These are phyloP conservation scores for Antrodiella citrinella DNA, from an alignment of 768 basidiomycete genomes.

Conservation along the genomic window DNA sequence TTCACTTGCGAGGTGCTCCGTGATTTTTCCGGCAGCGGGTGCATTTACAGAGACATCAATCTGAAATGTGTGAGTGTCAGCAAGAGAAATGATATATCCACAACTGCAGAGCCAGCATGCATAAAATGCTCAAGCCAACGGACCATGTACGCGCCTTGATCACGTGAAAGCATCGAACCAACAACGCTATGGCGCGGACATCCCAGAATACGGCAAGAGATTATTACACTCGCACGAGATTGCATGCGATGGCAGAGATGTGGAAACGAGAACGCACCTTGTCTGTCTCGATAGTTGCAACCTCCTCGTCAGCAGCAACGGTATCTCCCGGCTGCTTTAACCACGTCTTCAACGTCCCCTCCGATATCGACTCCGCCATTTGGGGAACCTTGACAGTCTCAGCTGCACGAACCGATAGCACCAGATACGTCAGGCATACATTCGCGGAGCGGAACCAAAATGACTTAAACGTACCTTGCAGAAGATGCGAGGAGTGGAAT, in stretches of 20 bases:
- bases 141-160: too few species aligned
- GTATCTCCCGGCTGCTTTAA: slow-evolving; percentile 87
- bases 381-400: slow-evolving; percentile 93
- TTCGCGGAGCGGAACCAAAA: too few species aligned
- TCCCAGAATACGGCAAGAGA: background rate
- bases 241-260: background rate
- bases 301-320: slow-evolving; percentile 89
- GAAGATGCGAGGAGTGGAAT: slow-evolving; percentile 62
- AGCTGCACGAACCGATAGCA: slow-evolving; percentile 32
- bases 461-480: slow-evolving; percentile 59
- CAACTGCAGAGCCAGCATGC: too few species aligned
- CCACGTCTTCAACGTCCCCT: slow-evolving; percentile 95
- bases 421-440: slow-evolving; percentile 7
- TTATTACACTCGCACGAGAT: background rate
- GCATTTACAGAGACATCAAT: slow-evolving; percentile 98
- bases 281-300: slow-evolving; percentile 98
- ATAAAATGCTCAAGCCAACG: too few species aligned
- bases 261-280: slow-evolving; percentile 54
- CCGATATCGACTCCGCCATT: slow-evolving; percentile 98
- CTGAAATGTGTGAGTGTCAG: too few species aligned
- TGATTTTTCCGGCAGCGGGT: slow-evolving; percentile 78
- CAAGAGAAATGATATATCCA: background rate
- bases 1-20: slow-evolving; percentile 79
- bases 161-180: background rate
- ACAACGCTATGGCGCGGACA: background rate